A percentile compares a stretch with the other conserved stretches of the same genome.
These are phyloP conservation scores for Penicillium decumbens DNA, from an alignment of 2,329 filamentous ascomycete genomes.

Conservation along the genomic window DNA sequence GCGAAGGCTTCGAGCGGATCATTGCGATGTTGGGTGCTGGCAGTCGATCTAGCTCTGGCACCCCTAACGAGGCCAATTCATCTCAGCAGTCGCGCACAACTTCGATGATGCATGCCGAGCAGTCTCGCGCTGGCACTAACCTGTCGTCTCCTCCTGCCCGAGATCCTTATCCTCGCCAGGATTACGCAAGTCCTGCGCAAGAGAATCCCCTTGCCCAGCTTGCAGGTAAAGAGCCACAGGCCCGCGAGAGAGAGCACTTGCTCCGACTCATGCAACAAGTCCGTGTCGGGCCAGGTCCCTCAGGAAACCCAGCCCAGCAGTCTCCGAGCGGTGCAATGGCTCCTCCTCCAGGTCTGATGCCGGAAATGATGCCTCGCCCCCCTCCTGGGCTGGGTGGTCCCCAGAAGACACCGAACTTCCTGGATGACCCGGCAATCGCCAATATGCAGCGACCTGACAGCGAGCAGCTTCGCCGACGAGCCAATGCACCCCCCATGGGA, in stretches of 20 bases:
- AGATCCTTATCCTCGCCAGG: constrained; percentile 29
- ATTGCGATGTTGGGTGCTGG: constrained; percentile 70
- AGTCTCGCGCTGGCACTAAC: constrained; percentile 15
- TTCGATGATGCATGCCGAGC: constrained; percentile 30
- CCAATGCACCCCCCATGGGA: constrained; percentile 37
- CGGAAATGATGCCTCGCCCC: constrained; percentile 33
- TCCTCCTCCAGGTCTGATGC: constrained; percentile 35
- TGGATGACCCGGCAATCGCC: constrained; percentile 44
- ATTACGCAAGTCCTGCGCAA: constrained; percentile 28
- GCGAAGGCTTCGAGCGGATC: constrained; percentile 78
- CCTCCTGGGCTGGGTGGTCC: constrained; percentile 31
- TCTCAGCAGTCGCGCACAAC: constrained; percentile 29
- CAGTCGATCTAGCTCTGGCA: constrained; percentile 44
- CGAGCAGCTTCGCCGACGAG: constrained; percentile 36
- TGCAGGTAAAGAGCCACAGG: constrained; percentile 40
- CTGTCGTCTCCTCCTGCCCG: constrained; percentile 34
- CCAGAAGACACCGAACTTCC: constrained; percentile 37
- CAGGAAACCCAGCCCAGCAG: constrained; percentile 27
- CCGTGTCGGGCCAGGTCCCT: constrained; percentile 30
- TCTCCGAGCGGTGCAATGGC: constrained; percentile 28
- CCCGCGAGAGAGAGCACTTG: constrained; percentile 72
- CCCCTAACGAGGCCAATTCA: constrained; percentile 40
- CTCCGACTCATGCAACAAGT: constrained; percentile 74
- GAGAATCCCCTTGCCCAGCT: constrained; percentile 29
- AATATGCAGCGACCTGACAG: constrained; percentile 39